Evolutionary conservation across 2,329 filamentous ascomycete species (phyloP).

Genomic region (Scedosporium aurantiacum): DNA sequence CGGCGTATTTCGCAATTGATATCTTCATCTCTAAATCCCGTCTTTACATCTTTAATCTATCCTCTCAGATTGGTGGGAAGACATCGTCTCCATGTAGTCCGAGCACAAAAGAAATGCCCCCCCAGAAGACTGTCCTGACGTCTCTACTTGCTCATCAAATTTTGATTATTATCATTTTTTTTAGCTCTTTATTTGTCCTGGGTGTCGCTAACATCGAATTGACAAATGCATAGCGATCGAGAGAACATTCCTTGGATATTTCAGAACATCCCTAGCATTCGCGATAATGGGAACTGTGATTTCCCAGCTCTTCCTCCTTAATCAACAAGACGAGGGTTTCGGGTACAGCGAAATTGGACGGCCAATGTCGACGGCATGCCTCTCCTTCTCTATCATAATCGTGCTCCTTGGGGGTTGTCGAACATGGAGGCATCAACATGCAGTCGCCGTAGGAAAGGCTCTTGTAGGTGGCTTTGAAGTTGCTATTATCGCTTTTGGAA

Average conservation of each 20-base stretch:
- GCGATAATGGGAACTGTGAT: conserved; percentile 55
- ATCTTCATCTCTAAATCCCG: too few relatives aligned
- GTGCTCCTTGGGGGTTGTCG: conserved; percentile 20
- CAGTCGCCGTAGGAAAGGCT: conserved; percentile 19
- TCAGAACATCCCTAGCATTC: conserved; percentile 58
- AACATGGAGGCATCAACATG: conserved; percentile 20
- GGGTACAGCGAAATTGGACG: conserved; percentile 51
- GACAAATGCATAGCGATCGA: conserved; percentile 47
- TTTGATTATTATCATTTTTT: not conserved
- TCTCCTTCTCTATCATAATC: conserved; percentile 25
- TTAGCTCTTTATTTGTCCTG: not conserved
- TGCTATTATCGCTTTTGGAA: conserved; percentile 1
- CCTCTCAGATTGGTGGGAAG: too few relatives aligned
- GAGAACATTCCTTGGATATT: conserved; percentile 62
- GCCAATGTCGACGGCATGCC: conserved; percentile 39
- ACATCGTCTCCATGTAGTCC: too few relatives aligned
- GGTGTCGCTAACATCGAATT: not conserved
- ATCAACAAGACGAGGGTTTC: conserved; percentile 28
- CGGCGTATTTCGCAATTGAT: too few relatives aligned
- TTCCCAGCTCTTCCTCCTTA: conserved; percentile 54
- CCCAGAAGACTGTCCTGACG: too few relatives aligned
- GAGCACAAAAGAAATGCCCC: too few relatives aligned
- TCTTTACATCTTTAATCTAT: too few relatives aligned
- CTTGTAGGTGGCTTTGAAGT: conserved; percentile 17
- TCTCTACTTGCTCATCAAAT: not conserved